Percentiles rank a stretch among this genome's conserved stretches.
Evolutionary conservation across 345 rosid species (phyloP).

Genomic region (Anacardium occidentale): DNA sequence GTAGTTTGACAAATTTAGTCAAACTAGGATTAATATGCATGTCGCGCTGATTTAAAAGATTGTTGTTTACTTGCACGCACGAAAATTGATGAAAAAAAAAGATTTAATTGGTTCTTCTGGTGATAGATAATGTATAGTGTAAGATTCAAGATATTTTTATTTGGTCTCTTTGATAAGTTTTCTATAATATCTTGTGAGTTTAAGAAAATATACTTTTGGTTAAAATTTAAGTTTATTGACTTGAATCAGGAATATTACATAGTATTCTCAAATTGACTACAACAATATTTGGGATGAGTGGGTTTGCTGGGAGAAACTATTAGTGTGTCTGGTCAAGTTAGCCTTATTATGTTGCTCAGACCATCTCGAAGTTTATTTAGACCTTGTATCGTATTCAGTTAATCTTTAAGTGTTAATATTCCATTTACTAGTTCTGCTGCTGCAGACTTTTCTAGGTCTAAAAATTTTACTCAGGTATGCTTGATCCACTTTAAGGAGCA

Average conservation of each 20-base stretch:
- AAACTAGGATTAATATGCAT: constrained; percentile 27
- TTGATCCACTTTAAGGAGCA: too few relatives aligned
- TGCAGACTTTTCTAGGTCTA: too few relatives aligned
- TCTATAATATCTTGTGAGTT: not conserved
- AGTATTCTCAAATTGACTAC: not conserved
- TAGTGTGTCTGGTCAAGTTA: not conserved
- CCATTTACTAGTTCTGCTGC: not conserved
- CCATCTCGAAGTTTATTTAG: not conserved
- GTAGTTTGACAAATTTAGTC: constrained; percentile 4
- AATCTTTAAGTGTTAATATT: not conserved
- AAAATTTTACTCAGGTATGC: too few relatives aligned
- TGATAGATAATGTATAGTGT: not conserved
- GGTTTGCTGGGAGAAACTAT: not conserved
- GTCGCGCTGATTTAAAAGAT: not conserved
- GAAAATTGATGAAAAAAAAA: not conserved
- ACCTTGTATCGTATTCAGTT: not conserved
- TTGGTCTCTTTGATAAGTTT: too few relatives aligned
- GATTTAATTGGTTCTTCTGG: not conserved
- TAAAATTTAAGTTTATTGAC: not conserved
- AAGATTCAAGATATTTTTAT: too few relatives aligned
- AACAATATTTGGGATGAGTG: not conserved
- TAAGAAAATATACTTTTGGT: not conserved
- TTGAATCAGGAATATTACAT: not conserved
- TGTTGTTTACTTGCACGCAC: constrained; percentile 15
- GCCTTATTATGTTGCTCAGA: not conserved